A percentile compares a stretch with the other conserved stretches of the same genome.
Conservation (phyloP, 2,329 filamentous ascomycete genomes). For the Xylaria digitata region DNA sequence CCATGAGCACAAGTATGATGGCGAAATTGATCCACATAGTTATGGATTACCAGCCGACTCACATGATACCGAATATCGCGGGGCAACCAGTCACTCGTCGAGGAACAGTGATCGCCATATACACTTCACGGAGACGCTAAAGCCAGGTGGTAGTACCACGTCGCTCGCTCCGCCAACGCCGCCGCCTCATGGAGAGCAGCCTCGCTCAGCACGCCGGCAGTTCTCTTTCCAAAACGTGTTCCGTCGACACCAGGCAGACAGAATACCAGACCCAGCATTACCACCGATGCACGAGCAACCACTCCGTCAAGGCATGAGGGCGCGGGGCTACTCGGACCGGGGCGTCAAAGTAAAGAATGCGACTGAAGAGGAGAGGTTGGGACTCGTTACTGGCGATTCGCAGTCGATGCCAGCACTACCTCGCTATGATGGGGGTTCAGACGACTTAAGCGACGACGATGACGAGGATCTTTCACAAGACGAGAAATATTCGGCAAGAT, state of each 20-base stretch:
- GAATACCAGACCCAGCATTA: conserved; percentile 47
- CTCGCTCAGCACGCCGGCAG: conserved; percentile 72
- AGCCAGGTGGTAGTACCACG: conserved; percentile 55
- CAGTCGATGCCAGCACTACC: conserved; percentile 52
- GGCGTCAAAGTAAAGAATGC: conserved; percentile 59
- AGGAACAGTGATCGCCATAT: conserved; percentile 56
- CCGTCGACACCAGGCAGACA: conserved; percentile 61
- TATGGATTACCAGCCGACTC: conserved; percentile 61
- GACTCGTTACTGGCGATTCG: conserved; percentile 81
- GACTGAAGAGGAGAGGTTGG: conserved; percentile 85
- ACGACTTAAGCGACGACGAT: conserved; percentile 46
- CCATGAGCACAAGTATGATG: conserved; percentile 57
- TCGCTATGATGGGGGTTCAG: conserved; percentile 47
- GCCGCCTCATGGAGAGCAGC: conserved; percentile 61
- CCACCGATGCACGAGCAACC: conserved; percentile 48
- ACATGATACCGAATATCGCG: conserved; percentile 61
- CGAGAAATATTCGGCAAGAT: conserved; percentile 49
- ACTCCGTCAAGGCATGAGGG: conserved; percentile 51
- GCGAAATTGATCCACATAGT: conserved; percentile 57
- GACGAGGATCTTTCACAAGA: conserved; percentile 49
- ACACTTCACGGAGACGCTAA: conserved; percentile 59
- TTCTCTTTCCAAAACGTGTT: conserved; percentile 96
- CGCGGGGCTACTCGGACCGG: conserved; percentile 56
- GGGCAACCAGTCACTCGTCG: conserved; percentile 60
- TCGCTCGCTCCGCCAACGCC: conserved; percentile 68